phyloP scores from a whole-genome alignment of 163 green algal species.

The Trebouxia gelatinosa region DNA sequence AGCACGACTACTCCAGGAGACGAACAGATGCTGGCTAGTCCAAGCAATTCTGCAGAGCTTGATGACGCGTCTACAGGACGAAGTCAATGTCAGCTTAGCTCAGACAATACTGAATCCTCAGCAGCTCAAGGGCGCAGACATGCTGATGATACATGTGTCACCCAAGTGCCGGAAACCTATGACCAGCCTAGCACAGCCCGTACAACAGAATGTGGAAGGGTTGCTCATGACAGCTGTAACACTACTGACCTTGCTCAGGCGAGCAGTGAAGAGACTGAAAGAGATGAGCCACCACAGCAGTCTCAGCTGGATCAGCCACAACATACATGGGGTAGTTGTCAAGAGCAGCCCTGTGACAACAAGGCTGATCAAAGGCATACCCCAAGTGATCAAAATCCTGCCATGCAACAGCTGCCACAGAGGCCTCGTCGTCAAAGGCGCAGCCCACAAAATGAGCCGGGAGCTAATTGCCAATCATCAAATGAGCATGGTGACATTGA shows the following conservation, averaged over 20 bases:
- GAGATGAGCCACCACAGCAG: not conserved
- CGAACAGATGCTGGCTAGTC: not conserved
- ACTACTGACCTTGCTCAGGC: not conserved
- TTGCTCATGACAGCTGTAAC: not conserved
- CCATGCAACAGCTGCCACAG: conserved; percentile 8
- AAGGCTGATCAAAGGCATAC: not conserved
- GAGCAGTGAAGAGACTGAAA: not conserved
- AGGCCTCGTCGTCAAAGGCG: not conserved
- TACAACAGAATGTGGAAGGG: not conserved
- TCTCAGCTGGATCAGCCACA: not conserved
- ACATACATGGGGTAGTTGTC: not conserved
- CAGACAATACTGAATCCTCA: too few species aligned
- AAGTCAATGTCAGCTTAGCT: not conserved
- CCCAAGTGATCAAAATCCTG: not conserved
- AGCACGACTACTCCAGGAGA: not conserved
- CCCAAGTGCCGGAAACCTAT: too few species aligned
- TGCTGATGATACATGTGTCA: too few species aligned
- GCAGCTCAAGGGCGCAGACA: too few species aligned
- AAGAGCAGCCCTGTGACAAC: not conserved
- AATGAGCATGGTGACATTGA: too few species aligned
- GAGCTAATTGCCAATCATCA: too few species aligned
- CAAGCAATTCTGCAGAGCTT: not conserved
- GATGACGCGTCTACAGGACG: not conserved
- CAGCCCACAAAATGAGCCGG: not conserved
- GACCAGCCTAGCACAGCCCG: too few species aligned